phyloP scores from a whole-genome alignment of 73 alveolate species.

The Uronychia setigera region DNA sequence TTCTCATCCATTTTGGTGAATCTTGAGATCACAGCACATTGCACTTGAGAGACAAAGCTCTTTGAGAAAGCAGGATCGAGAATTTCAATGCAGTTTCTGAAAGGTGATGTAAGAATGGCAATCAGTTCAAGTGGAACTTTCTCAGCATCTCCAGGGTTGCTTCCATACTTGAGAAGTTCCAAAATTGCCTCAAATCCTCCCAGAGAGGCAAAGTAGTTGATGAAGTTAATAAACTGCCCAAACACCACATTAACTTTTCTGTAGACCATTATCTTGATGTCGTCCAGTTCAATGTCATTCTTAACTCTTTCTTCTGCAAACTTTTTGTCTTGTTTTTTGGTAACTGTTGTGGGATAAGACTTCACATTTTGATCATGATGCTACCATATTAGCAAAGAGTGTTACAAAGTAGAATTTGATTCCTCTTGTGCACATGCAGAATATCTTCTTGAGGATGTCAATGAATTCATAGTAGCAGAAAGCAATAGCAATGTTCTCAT shows the following conservation, averaged over 20 bases:
- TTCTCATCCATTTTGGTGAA: conserved; percentile 49
- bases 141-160: conserved; percentile 19
- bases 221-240: conserved; percentile 54
- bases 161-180: conserved; percentile 22
- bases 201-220: conserved; percentile 46
- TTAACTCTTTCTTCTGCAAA: conserved; percentile 29
- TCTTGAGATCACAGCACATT: conserved; percentile 30
- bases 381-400: not conserved
- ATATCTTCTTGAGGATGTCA: conserved; percentile 63
- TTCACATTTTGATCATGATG: conserved; percentile 49
- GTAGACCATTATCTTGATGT: conserved; percentile 19
- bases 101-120: conserved; percentile 32
- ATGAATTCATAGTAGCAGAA: conserved; percentile 45
- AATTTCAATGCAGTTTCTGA: conserved; percentile 33
- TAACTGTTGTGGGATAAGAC: conserved; percentile 17
- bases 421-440: conserved; percentile 58
- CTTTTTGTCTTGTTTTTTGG: conserved; percentile 11
- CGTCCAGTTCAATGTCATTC: conserved; percentile 45
- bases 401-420: conserved; percentile 40
- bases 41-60: conserved; percentile 22
- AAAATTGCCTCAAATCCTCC: conserved; percentile 70
- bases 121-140: conserved; percentile 57
- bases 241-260: conserved; percentile 23
- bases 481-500: conserved; percentile 63
- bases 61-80: conserved; percentile 40